Base-by-base conservation (phyloP, 345 rosid genomes). In the Noccaea caerulescens region DNA sequence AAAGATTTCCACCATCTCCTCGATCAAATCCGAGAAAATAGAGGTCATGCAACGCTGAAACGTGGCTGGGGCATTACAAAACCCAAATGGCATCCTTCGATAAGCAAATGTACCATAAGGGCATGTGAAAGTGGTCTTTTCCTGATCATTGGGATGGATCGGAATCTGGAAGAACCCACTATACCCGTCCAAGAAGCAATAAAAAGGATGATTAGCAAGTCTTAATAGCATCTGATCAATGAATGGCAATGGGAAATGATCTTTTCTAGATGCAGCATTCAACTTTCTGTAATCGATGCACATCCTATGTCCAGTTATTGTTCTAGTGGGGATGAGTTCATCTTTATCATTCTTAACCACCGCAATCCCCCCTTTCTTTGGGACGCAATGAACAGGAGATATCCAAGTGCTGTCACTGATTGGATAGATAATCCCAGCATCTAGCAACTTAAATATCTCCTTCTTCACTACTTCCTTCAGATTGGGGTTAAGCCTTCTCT, bases 41-140 rank as follows among this genome's bases (percentile, higher is more conserved):
- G 32, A 20, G 10, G 8, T 50, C 55, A 50, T 50, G 11, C 33
- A 20, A 1, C 33, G 2, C 10, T 50, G 55, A 3, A 50, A 50
- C 0, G 33, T 50, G 0, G 55, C 32, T 4, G 45, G 55, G 5
- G 55, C 55, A 8, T 50, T 50, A 4, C 55, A 25, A 2, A 50
- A 18, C 1, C 33, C 55, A 23, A 50, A 50, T 6, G 32, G 55
- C 55, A 50, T 50, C 10, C n/a, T 14, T 3, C 55, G 33, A 10
- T 50, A 50, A 1, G 55, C 55, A 25, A 7, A 50, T 3, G 33
- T 20, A 5, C 33, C 55, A 50, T 20, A 50, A 6, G 32, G 30
- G 4, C 55, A 50, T 7, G 55, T 50, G 27, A 41, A 50, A 8
- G 55, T 50, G 10, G 55, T 50, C 55, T 50, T 50, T 3, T 50